phyloP scores from a whole-genome alignment of 306 rosid genomes.

The Lathyrus oleraceus region DNA sequence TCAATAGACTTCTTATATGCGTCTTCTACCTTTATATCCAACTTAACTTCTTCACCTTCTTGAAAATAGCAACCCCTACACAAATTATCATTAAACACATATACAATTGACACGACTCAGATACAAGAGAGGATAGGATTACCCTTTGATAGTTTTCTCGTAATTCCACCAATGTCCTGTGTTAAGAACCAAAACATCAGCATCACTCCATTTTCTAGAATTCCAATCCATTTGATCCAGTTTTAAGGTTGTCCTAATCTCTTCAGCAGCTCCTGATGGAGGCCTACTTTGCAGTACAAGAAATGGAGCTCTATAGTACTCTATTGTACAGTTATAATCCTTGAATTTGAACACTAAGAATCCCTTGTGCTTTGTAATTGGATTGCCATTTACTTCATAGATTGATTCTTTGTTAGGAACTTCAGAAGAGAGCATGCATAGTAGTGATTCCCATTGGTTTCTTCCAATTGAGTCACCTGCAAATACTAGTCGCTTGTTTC shows the following conservation, averaged over 20 bases:
- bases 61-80: constrained; percentile 89
- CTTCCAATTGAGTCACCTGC: constrained; percentile 93
- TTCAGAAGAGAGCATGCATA: constrained; percentile 87
- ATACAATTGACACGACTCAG: no score
- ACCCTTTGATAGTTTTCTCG: constrained; percentile 83
- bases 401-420: constrained; percentile 67
- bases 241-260: constrained; percentile 61
- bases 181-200: constrained; percentile 73
- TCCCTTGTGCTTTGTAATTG: constrained; percentile 95
- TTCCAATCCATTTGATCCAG: constrained; percentile 89
- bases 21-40: constrained; percentile 69
- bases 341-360: constrained; percentile 74
- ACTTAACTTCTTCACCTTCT: constrained; percentile 61
- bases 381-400: constrained; percentile 86
- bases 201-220: constrained; percentile 71
- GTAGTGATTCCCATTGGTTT: constrained; percentile 95
- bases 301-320: constrained; percentile 87
- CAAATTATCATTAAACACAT: background rate
- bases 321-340: constrained; percentile 75
- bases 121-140: constrained; percentile 20
- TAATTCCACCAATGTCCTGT: constrained; percentile 96
- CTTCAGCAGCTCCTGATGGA: constrained; percentile 46
- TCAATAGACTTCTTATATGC: constrained; percentile 65
- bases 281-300: constrained; percentile 76
- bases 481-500: constrained; percentile 72